Evolutionary conservation across 106 monocot genomes (phyloP).

Genomic region (Platanthera guangdongensis): DNA sequence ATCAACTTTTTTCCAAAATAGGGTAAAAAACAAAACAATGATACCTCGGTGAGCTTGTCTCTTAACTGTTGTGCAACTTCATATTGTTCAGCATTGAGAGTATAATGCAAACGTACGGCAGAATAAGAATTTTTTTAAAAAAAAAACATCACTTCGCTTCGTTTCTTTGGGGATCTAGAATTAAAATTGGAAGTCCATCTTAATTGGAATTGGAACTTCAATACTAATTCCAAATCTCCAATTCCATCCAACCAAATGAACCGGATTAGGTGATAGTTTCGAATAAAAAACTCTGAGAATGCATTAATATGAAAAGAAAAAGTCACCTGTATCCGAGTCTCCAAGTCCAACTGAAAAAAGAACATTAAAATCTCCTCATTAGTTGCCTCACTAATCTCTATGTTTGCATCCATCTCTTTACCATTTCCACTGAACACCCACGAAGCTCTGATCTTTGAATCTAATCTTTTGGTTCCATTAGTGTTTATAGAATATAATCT

Average conservation of each 20-base stretch:
- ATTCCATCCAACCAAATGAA: too few relatives aligned
- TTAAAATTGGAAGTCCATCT: neutral
- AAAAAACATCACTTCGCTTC: neutral
- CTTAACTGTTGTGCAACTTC: constrained; percentile 79
- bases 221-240: too few relatives aligned
- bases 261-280: too few relatives aligned
- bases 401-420: constrained; percentile 37
- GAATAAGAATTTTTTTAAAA: neutral
- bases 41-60: constrained; percentile 73
- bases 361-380: constrained; percentile 86
- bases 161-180: neutral
- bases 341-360: constrained; percentile 84
- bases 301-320: neutral
- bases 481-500: constrained; percentile 9
- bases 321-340: constrained; percentile 77
- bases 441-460: constrained; percentile 27
- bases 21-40: neutral
- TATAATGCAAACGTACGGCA: constrained; percentile 36
- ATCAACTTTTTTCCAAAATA: neutral
- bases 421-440: constrained; percentile 48
- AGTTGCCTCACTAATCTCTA: constrained; percentile 76
- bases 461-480: constrained; percentile 10
- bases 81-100: constrained; percentile 82
- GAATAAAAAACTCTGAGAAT: neutral
- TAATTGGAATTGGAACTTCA: too few relatives aligned